Percentiles rank a stretch among this genome's conserved stretches.
Evolutionary conservation across 192 early-diverging fungal genomes (phyloP).

Genomic region (Coemansia sp.): DNA sequence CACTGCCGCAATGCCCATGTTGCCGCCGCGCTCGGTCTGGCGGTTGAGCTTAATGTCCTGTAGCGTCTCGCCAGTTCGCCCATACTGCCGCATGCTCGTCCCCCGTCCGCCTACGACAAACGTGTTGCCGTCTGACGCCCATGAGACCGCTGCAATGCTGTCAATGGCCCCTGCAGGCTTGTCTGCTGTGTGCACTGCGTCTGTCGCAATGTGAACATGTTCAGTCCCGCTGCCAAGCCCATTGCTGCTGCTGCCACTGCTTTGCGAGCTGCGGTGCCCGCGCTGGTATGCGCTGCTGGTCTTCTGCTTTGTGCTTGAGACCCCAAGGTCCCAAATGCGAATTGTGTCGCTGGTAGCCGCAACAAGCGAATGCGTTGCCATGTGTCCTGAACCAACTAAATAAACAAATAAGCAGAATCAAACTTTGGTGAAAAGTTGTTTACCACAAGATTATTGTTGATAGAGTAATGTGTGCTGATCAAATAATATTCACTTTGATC

Average conservation of each 20-base stretch:
- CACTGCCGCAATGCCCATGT: conserved; percentile 22
- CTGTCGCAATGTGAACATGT: not conserved
- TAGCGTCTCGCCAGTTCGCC: conserved; percentile 19
- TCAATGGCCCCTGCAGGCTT: conserved; percentile 6
- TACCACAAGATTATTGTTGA: not conserved
- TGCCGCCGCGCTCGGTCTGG: not conserved
- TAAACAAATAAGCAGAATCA: not conserved
- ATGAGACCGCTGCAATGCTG: conserved; percentile 23
- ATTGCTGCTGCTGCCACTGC: not conserved
- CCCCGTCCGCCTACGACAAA: conserved; percentile 35
- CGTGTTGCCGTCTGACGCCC: conserved; percentile 32
- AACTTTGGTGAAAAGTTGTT: not conserved
- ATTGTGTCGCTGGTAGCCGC: conserved; percentile 43
- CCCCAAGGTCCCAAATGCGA: conserved; percentile 38
- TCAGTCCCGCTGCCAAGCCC: not conserved
- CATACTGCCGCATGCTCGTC: conserved; percentile 27
- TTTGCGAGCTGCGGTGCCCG: not conserved
- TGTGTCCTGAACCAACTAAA: not conserved
- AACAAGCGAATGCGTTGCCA: conserved; percentile 22
- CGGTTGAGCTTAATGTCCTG: conserved; percentile 26
- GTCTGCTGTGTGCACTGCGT: not conserved
- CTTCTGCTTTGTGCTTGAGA: not conserved
- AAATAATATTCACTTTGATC: not conserved
- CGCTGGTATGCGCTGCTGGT: conserved; percentile 1
- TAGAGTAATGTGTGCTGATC: not conserved